A percentile compares a stretch with the other conserved stretches of the same genome.
phyloP scores from a whole-genome alignment of 331 rosid genomes.

The Ulmus americana region DNA sequence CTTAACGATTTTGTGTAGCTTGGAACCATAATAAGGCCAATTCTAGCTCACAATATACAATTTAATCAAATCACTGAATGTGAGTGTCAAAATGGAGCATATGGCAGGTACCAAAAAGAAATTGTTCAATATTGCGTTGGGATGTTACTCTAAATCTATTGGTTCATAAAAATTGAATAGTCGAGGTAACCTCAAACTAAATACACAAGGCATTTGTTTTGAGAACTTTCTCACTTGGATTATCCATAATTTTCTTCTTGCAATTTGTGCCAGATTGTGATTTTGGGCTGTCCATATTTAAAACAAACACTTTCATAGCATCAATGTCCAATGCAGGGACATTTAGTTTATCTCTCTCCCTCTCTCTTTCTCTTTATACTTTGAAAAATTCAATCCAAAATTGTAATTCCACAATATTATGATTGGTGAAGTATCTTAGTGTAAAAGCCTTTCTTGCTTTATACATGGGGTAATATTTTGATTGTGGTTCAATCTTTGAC shows the following conservation, averaged over 20 bases:
- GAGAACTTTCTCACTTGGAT: background rate
- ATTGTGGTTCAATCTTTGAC: too few species aligned
- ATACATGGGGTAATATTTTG: too few species aligned
- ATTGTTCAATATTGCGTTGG: slow-evolving; percentile 69
- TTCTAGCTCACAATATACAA: too few species aligned
- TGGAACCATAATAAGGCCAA: too few species aligned
- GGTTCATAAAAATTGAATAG: slow-evolving; percentile 90
- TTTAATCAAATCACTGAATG: too few species aligned
- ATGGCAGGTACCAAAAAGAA: too few species aligned
- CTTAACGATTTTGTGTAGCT: too few species aligned
- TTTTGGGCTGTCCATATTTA: slow-evolving; percentile 96
- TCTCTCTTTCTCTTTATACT: background rate
- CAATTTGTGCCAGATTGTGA: slow-evolving; percentile 57
- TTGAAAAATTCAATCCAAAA: background rate
- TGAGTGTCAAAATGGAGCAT: too few species aligned
- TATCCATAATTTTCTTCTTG: slow-evolving; percentile 16
- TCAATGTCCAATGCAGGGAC: slow-evolving; percentile 94
- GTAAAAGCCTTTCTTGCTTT: too few species aligned
- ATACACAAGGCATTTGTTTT: background rate
- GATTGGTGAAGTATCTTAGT: too few species aligned
- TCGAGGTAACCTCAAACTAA: slow-evolving; percentile 44
- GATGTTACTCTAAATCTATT: slow-evolving; percentile 93
- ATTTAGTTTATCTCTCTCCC: slow-evolving; percentile 38
- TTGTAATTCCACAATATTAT: too few species aligned
- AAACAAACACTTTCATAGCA: slow-evolving; percentile 79